Evolutionary conservation across 805 yeast genomes (phyloP).

Genomic region (Metschnikowia corniflorae): DNA sequence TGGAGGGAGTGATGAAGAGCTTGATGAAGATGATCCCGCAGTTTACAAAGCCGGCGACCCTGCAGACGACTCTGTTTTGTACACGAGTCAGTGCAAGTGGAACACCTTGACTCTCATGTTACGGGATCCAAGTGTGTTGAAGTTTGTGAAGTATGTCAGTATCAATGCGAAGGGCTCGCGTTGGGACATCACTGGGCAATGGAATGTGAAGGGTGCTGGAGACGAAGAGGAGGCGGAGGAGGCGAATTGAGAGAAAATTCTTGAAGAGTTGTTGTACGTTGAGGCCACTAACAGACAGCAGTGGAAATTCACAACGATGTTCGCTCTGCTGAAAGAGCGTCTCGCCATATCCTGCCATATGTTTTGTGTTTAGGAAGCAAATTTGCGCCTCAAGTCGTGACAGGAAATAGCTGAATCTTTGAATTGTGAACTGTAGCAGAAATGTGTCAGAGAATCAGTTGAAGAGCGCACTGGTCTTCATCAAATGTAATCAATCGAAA

Average conservation of each 20-base stretch:
- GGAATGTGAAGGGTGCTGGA: constrained; percentile 60
- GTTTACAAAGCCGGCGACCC: constrained; percentile 58
- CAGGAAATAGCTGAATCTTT: no score
- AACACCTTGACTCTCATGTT: constrained; percentile 73
- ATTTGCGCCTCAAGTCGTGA: no score
- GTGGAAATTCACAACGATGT: no score
- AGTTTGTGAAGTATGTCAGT: constrained; percentile 90
- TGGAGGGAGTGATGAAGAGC: constrained; percentile 44
- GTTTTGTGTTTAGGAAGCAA: no score
- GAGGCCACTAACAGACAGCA: no score
- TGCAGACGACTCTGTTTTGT: constrained; percentile 69
- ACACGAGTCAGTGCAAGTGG: constrained; percentile 80
- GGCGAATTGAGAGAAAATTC: constrained; percentile 4
- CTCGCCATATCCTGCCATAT: no score
- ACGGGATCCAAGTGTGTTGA: constrained; percentile 81
- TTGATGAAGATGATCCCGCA: constrained; percentile 74
- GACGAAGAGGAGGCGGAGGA: constrained; percentile 37
- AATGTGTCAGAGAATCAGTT: no score
- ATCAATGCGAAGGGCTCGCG: constrained; percentile 84
- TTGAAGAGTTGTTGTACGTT: no score
- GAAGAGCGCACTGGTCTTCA: no score
- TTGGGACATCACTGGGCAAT: constrained; percentile 83
- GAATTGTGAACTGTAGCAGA: no score
- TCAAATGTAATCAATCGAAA: no score
- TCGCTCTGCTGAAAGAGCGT: no score